These are phyloP conservation scores for Boletus vermiculosoides DNA, from an alignment of 768 basidiomycete species.

Conservation along the genomic window DNA sequence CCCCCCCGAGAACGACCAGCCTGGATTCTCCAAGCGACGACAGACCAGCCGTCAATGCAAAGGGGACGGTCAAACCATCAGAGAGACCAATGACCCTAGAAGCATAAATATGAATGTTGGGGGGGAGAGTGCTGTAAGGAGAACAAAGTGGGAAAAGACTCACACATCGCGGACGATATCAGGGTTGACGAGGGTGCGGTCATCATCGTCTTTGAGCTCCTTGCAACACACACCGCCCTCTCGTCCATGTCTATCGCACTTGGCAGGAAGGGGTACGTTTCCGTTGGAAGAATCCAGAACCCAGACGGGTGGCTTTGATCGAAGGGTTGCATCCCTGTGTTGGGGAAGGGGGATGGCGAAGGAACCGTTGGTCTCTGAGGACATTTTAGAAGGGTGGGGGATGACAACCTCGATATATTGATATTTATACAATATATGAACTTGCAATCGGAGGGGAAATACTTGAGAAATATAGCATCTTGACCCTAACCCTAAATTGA, in stretches of 20 bases:
- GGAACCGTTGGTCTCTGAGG: constrained; percentile 14
- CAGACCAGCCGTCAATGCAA: constrained; percentile 86
- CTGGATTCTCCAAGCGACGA: constrained; percentile 85
- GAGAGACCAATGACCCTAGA: constrained; percentile 84
- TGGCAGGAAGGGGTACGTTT: constrained; percentile 48
- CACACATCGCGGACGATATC: constrained; percentile 87
- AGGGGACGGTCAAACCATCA: constrained; percentile 88
- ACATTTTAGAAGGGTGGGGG: constrained; percentile 14
- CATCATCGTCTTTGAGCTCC: constrained; percentile 76
- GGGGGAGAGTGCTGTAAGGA: not conserved
- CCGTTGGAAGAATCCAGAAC: constrained; percentile 47
- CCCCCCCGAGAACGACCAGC: constrained; percentile 91
- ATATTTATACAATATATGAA: constrained; percentile 9
- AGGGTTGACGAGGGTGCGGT: constrained; percentile 80
- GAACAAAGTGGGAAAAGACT: constrained; percentile 25
- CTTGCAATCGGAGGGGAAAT: not conserved
- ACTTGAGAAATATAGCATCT: too few species aligned
- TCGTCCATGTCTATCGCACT: constrained; percentile 55
- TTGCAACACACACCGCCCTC: constrained; percentile 81
- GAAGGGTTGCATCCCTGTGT: constrained; percentile 5
- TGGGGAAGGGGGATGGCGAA: constrained; percentile 22
- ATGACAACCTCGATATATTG: not conserved
- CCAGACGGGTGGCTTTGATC: constrained; percentile 60
- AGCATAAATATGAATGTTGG: constrained; percentile 5
- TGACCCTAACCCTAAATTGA: constrained; percentile 14